These are phyloP conservation scores for Penicillium pancosmium DNA, from an alignment of 495 filamentous ascomycete species.

Conservation along the genomic window DNA sequence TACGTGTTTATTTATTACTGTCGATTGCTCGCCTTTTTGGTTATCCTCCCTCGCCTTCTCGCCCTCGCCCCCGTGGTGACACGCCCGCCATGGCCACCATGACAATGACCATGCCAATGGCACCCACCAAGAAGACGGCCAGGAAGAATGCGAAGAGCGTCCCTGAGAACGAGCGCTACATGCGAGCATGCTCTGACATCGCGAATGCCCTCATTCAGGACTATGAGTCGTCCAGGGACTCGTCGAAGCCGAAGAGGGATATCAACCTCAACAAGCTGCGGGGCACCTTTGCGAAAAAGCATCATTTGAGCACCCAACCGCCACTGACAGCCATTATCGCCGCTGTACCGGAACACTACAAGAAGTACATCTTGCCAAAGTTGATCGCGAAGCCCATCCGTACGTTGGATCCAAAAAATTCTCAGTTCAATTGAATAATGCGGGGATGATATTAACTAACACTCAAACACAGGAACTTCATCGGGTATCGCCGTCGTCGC, in stretches of 20 bases:
- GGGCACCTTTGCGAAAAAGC: conserved; percentile 87
- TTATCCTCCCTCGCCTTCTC: neutral
- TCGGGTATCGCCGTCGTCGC: conserved; percentile 99
- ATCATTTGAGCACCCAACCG: conserved; percentile 79
- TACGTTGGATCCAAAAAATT: conserved; percentile 38
- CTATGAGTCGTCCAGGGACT: conserved; percentile 75
- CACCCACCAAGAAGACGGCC: conserved; percentile 46
- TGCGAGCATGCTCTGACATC: conserved; percentile 93
- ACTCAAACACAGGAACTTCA: conserved; percentile 65
- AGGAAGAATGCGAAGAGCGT: conserved; percentile 74
- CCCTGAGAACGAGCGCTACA: conserved; percentile 90
- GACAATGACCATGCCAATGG: conserved; percentile 58
- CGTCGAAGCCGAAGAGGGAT: conserved; percentile 72
- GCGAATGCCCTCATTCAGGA: conserved; percentile 92
- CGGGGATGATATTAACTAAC: too few relatives aligned
- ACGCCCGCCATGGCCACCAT: conserved; percentile 58
- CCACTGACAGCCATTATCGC: conserved; percentile 96
- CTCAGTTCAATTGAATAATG: too few relatives aligned
- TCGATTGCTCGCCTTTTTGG: neutral
- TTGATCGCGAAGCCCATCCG: conserved; percentile 95
- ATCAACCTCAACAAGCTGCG: conserved; percentile 91
- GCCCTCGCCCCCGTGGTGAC: conserved; percentile 5
- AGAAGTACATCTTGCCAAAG: conserved; percentile 97
- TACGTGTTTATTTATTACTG: neutral
- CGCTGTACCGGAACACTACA: conserved; percentile 96